A percentile compares a stretch with the other conserved stretches of the same genome.
These are phyloP conservation scores for Backusella australiensis DNA, from an alignment of 192 early-diverging fungal species.

Conservation along the genomic window DNA sequence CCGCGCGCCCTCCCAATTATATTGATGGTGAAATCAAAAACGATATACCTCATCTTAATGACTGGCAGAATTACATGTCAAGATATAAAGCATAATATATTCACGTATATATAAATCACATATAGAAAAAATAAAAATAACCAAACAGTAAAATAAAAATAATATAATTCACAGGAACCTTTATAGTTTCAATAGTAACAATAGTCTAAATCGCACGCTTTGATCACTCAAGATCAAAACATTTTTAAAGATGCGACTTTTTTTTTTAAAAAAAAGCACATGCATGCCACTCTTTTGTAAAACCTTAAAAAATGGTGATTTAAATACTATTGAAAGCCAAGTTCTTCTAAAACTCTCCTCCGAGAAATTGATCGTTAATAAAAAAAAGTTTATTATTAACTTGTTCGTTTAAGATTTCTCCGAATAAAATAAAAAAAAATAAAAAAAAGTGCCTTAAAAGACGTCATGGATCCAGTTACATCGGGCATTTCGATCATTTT, in stretches of 20 bases:
- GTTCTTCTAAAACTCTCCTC: not conserved
- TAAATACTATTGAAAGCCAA: not conserved
- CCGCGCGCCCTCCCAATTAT: conserved; percentile 1
- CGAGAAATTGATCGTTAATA: not conserved
- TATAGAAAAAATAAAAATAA: not conserved
- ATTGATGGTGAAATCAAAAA: conserved; percentile 8
- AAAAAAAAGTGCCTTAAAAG: not conserved
- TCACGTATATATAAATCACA: not conserved
- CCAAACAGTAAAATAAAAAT: not conserved
- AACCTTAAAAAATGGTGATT: not conserved
- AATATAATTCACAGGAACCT: not conserved
- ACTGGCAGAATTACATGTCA: not conserved
- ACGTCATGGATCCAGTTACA: not conserved
- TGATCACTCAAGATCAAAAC: not conserved
- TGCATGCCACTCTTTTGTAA: not conserved
- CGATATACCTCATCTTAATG: not conserved
- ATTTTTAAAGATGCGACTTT: not conserved
- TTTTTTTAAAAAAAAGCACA: too few relatives aligned
- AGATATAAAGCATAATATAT: not conserved
- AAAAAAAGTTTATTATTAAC: not conserved
- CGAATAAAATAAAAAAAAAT: not conserved
- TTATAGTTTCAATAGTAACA: not conserved
- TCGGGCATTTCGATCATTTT: not conserved
- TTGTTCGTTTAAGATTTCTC: not conserved
- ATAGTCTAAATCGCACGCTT: not conserved